Base-by-base conservation (phyloP, 805 yeast genomes). In the Sugiyamaella lignohabitans region DNA sequence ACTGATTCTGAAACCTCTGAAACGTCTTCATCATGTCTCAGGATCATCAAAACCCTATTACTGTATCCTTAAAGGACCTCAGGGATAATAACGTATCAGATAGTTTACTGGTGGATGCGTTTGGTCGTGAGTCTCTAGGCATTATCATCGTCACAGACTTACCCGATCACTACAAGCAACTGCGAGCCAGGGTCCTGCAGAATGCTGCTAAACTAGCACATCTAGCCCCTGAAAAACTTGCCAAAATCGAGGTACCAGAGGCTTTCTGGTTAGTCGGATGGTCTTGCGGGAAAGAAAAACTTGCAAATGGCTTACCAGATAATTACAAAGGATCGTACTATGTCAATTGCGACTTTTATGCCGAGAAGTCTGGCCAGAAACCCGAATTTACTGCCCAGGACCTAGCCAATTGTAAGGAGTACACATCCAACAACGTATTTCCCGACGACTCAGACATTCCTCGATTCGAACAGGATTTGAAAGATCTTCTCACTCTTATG, bases 231-330 rank as follows among this genome's bases (percentile, higher is more conserved):
- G 56, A 56, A 2, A 58, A 60, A 6, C 61, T 78, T 30, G 58
- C 55, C 2, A 40, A 52, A 16, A 62, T 78, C 45, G 82, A 77
- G 53, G 65, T 64, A 20, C 73, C 72, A 16, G 78, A 75, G 43
- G 70, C 78, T 0, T 63, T 60, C 51, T 79, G 78, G 74, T 61
- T 76, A 5, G 73, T 75, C 1, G 84, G 83, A 1, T 79, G 83
- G 83, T 77, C 82, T 5, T 59, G 76, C 20, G 83, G 83, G 0
- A 73, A 70, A 44, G 84, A 79, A 53, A 68, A 60, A 29, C 64
- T 79, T 30, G 67, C 67, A 1, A 59, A 62, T 30, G 77, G 76
- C 1, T 50, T 62, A 36, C 75, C 75, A 1, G 83, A 79, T 54
- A 56, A 53, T 23, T 63, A 69, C 44, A 79, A 79, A 55, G 84